phyloP scores from a whole-genome alignment of 2,329 filamentous ascomycete genomes.

The Penicillium sp. region DNA sequence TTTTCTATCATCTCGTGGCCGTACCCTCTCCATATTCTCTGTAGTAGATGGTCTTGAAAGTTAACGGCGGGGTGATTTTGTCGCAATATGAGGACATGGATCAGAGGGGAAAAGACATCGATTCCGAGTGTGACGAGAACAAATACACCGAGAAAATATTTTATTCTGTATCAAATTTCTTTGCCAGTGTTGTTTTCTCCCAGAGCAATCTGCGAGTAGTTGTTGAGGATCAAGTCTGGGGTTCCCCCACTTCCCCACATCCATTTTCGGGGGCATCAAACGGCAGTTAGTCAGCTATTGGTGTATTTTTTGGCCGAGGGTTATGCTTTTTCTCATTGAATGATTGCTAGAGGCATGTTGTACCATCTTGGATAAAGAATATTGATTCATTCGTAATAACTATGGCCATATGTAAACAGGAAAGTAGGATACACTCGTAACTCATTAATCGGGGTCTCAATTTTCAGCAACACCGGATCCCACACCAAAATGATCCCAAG shows the following conservation, averaged over 20 bases:
- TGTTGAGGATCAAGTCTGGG: constrained; percentile 1
- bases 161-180: neutral
- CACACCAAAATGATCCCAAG: neutral
- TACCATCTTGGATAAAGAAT: neutral
- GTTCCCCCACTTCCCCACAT: constrained; percentile 12
- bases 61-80: too few species aligned
- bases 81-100: too few species aligned
- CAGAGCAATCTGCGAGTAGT: neutral
- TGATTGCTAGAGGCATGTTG: neutral
- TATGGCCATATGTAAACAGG: neutral
- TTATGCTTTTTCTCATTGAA: neutral
- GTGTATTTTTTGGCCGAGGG: neutral
- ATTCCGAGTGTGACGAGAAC: too few species aligned
- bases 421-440: neutral
- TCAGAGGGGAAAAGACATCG: too few species aligned
- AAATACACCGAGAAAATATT: too few species aligned
- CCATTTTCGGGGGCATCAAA: neutral
- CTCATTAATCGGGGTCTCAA: neutral
- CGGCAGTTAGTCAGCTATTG: too few species aligned
- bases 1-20: too few species aligned
- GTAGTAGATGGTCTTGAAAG: too few species aligned
- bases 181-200: neutral
- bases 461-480: neutral
- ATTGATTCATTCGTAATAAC: neutral
- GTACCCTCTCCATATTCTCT: too few species aligned